Percentiles rank a stretch among this genome's conserved stretches.
Conservation (phyloP, 345 rosid genomes). For the Brassica rapa region DNA sequence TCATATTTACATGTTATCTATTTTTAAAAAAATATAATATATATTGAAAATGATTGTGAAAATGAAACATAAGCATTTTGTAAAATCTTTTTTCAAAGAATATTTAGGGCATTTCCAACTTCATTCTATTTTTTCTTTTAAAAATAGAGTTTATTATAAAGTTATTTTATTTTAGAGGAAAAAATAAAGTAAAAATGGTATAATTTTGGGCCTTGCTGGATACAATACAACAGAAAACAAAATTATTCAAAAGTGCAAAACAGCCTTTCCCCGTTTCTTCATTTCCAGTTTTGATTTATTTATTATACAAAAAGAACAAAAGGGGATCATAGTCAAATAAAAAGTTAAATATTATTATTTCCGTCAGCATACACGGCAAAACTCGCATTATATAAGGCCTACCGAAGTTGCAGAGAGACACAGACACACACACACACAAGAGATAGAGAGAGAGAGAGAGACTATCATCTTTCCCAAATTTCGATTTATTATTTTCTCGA, state of each 20-base stretch:
- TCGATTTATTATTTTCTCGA: neutral
- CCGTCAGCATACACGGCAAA: constrained; percentile 39
- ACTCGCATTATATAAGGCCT: constrained; percentile 24
- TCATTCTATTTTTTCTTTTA: no score
- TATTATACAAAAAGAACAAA: neutral
- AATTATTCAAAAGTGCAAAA: neutral
- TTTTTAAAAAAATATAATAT: no score
- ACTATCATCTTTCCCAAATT: neutral
- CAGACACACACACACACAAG: neutral
- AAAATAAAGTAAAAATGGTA: no score
- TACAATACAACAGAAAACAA: neutral
- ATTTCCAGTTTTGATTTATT: neutral
- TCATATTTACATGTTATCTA: no score
- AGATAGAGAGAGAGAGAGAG: neutral
- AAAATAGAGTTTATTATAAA: no score
- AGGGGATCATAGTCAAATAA: constrained; percentile 1
- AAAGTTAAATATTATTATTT: constrained; percentile 2
- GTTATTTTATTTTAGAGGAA: no score
- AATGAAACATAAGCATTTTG: neutral
- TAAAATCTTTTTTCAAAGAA: no score
- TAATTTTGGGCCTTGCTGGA: neutral
- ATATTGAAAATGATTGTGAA: no score
- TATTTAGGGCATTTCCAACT: no score
- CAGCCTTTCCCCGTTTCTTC: constrained; percentile 1
- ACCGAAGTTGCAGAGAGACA: constrained; percentile 11